Evolutionary conservation across 805 yeast species (phyloP).

Genomic region (Maudiozyma turicensis): DNA sequence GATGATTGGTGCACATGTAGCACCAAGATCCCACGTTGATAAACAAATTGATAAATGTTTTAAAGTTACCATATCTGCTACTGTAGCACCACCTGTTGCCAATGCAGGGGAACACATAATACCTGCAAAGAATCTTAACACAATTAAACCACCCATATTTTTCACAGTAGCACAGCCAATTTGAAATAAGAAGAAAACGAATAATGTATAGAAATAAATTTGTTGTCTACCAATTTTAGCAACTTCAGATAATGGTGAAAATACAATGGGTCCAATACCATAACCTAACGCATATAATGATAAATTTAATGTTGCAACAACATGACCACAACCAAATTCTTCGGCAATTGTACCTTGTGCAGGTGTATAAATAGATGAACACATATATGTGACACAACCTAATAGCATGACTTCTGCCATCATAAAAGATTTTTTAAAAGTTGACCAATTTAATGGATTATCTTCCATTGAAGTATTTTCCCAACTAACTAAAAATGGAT

Average conservation of each 20-base stretch:
- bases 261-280: slow-evolving; percentile 50
- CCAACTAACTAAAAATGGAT: slow-evolving; percentile 23
- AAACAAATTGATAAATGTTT: slow-evolving; percentile 39
- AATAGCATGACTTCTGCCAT: slow-evolving; percentile 35
- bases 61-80: slow-evolving; percentile 39
- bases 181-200: slow-evolving; percentile 42
- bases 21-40: slow-evolving; percentile 44
- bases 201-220: slow-evolving; percentile 38
- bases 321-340: slow-evolving; percentile 37
- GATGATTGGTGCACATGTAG: slow-evolving; percentile 44
- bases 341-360: slow-evolving; percentile 36
- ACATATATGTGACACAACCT: slow-evolving; percentile 45
- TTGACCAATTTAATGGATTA: slow-evolving; percentile 50
- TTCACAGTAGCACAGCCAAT: slow-evolving; percentile 45
- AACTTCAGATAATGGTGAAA: slow-evolving; percentile 51
- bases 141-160: slow-evolving; percentile 41
- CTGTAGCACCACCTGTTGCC: slow-evolving; percentile 50
- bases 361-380: slow-evolving; percentile 48
- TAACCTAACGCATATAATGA: slow-evolving; percentile 50
- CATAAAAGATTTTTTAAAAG: slow-evolving; percentile 31
- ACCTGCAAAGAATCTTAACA: slow-evolving; percentile 45
- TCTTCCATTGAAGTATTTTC: slow-evolving; percentile 38
- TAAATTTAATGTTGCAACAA: slow-evolving; percentile 41
- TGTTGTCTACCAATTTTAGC: slow-evolving; percentile 44
- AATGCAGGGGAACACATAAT: slow-evolving; percentile 46